Evolutionary conservation across 306 rosid genomes (phyloP), one percentile per base, ranked within the genome.

Genomic region (Fagus sylvatica): DNA sequence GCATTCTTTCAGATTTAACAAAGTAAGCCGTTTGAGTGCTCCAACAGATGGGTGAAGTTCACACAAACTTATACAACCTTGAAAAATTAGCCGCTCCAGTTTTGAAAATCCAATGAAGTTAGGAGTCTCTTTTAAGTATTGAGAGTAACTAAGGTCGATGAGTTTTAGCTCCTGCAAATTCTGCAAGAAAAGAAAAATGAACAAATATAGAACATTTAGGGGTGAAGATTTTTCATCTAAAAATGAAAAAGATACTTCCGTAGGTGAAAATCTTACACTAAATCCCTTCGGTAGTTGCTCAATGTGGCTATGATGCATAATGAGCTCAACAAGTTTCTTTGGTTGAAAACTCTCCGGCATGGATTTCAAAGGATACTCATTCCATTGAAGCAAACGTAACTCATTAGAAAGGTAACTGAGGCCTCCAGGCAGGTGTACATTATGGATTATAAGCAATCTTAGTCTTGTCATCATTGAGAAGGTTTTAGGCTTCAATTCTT

Each of bases 381-480:
- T n/a, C 84, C 87, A 84, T 0, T 41, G 59, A 2, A 84, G 53
- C 22, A 80, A 16, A 67, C 68, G 69, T 68, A 80, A 73, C 55
- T 73, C 13, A 43, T 78, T 80, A 3, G 81, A 32, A 62, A 80
- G 84, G 42, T 68, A 76, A 33, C 19, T 17, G 12, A 78, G 79
- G 33, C 82, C 76, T 13, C 2, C 53, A 3, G 79, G 76, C 51
- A 82, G 85, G 10, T 78, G 62, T 67, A 82, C 43, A 33, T 68
- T 73, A 56, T 53, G 32, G 10, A 83, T 40, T 28, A 71, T 49
- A 16, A 83, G 81, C 28, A 83, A 36, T 74, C 62, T 70, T 13
- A 83, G 73, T 10, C 68, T 76, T 41, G 9, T 0, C 73, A 79
- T 71, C 42, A 17, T 67, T 28, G 82, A 73, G 76, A 78, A 82